Base-by-base conservation (phyloP, 1,284 basidiomycete species). In the Cutaneotrichosporon cutaneum region DNA sequence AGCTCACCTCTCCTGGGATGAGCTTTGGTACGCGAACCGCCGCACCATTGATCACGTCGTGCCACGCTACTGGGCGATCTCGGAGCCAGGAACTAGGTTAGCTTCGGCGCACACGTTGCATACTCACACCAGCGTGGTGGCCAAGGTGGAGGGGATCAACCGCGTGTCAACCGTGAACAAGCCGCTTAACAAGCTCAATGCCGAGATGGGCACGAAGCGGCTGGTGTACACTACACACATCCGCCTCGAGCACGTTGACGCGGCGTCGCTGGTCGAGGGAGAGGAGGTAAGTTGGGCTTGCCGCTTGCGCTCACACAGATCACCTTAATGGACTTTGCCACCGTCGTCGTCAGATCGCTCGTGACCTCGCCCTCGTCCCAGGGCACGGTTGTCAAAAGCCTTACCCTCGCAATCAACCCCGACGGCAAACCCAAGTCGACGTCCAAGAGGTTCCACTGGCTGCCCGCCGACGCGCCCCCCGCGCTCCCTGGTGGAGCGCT, bases 251-350 rank as follows among this genome's bases (percentile, higher is more conserved):
- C 10, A 56, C 9, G 42, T 27, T 18, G 54, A 56, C n/a, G 42
- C 27, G 18, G 27, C 11, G 27, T 44, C 36, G 24, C 30, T 56
- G 4, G 26, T 11, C 3, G 27, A n/a, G 4, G 30, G 30, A 26
- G 54, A 56, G 42, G 54, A 56, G 42, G 54, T 45, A 18, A 56
- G 54, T 27, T 54, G 16, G 4, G 22, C 21, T 26, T 7, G 18
- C 22, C 9, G 13, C 14, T 13, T 3, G 9, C 4, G 18, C 42
- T 39, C 54, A 55, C 22, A 22, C 54, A 56, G 54, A 32, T 56
- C 54, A 56, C 54, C 14, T 47, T 39, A 26, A 56, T 56, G 54
- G 54, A 56, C 54, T 56, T 39, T 18, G 54, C 39, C 6, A 56
- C 44, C 10, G 54, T 27, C 8, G 26, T 56, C n/a, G 42, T 56